Evolutionary conservation across 805 yeast species (phyloP).

Genomic region (Hanseniaspora taiwanica): DNA sequence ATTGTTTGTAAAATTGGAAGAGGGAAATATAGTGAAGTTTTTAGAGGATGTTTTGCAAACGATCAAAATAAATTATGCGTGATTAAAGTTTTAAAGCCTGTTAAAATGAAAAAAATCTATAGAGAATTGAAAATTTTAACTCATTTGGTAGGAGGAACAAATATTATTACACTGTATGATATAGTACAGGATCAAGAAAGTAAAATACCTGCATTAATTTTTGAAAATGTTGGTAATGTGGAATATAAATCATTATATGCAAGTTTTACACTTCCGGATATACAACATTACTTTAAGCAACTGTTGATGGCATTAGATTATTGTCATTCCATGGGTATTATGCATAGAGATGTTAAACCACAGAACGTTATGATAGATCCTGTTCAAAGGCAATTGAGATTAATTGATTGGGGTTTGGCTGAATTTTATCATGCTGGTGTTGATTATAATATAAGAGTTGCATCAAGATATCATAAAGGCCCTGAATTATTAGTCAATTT

Average conservation of each 20-base stretch:
- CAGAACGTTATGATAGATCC: conserved; percentile 93
- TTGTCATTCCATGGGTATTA: conserved; percentile 87
- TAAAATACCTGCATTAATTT: conserved; percentile 79
- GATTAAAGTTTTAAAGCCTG: conserved; percentile 86
- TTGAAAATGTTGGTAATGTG: conserved; percentile 71
- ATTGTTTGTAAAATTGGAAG: conserved; percentile 75
- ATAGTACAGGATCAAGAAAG: conserved; percentile 78
- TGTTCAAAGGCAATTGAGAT: conserved; percentile 40
- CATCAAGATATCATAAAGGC: conserved; percentile 83
- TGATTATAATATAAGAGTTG: conserved; percentile 84
- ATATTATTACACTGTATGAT: conserved; percentile 61
- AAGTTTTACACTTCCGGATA: conserved; percentile 58
- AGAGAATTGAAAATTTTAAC: conserved; percentile 81
- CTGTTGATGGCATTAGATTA: conserved; percentile 72
- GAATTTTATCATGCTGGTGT: conserved; percentile 86
- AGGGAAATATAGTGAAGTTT: conserved; percentile 90
- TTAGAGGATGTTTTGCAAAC: conserved; percentile 40
- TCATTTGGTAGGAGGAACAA: conserved; percentile 74
- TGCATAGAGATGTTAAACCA: conserved; percentile 91
- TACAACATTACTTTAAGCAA: conserved; percentile 73
- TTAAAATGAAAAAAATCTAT: conserved; percentile 82
- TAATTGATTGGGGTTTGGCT: conserved; percentile 92
- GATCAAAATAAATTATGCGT: conserved; percentile 40
- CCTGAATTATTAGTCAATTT: conserved; percentile 79
- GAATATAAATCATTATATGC: conserved; percentile 85